These are phyloP conservation scores for Calonectria multiphialidica DNA, from an alignment of 2,329 filamentous ascomycete genomes.

Conservation along the genomic window DNA sequence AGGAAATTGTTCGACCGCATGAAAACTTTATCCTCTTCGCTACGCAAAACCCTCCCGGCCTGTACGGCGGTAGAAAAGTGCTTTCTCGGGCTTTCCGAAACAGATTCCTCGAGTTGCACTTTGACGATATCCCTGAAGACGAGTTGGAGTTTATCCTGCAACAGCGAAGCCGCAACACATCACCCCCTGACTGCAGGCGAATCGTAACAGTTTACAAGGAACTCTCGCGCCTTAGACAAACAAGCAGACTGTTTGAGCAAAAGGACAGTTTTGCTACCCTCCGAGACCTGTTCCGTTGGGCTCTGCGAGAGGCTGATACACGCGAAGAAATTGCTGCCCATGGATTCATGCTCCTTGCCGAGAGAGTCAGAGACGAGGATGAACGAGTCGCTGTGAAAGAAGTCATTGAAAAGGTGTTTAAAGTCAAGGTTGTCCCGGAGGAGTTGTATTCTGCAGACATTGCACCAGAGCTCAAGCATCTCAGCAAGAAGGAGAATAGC, in stretches of 20 bases:
- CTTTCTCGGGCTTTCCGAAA: conserved; percentile 96
- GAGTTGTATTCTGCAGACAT: conserved; percentile 76
- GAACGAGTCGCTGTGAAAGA: conserved; percentile 87
- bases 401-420: conserved; percentile 92
- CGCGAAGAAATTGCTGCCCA: conserved; percentile 91
- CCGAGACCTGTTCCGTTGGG: conserved; percentile 96
- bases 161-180: conserved; percentile 85
- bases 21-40: conserved; percentile 98
- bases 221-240: conserved; percentile 89
- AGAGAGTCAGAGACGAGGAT: conserved; percentile 91
- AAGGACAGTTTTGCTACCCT: conserved; percentile 98
- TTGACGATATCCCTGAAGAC: conserved; percentile 96
- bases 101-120: conserved; percentile 95
- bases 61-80: conserved; percentile 95
- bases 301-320: conserved; percentile 84
- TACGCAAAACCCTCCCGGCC: conserved; percentile 94
- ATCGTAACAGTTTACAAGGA: conserved; percentile 97
- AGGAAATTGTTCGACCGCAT: conserved; percentile 92
- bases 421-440: conserved; percentile 81
- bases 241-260: conserved; percentile 92
- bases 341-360: conserved; percentile 95
- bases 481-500: conserved; percentile 59
- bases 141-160: conserved; percentile 94
- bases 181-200: conserved; percentile 88
- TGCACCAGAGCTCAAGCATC: conserved; percentile 67